These are phyloP conservation scores for Penicillium egyptiacum DNA, from an alignment of 495 filamentous ascomycete genomes.

Conservation along the genomic window DNA sequence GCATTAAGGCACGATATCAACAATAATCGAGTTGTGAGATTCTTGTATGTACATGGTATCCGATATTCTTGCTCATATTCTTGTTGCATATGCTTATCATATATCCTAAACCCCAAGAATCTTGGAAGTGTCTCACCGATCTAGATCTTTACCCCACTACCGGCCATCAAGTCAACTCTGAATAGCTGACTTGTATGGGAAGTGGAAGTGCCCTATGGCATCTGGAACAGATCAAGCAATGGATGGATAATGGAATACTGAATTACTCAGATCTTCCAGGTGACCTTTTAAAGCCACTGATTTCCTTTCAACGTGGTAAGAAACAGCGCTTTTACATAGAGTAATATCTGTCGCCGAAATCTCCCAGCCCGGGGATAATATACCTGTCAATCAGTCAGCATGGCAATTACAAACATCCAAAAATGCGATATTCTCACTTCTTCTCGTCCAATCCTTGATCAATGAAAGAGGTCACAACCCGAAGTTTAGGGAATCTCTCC, in stretches of 20 bases:
- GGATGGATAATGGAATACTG: not conserved
- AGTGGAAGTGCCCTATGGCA: conserved; percentile 1
- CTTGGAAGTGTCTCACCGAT: conserved; percentile 2
- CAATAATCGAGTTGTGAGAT: conserved; percentile 15
- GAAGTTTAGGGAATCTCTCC: conserved; percentile 83
- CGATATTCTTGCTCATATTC: conserved; percentile 7
- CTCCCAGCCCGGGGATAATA: conserved; percentile 91
- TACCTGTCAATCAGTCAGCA: conserved; percentile 60
- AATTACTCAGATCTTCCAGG: not conserved
- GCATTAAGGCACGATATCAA: conserved; percentile 20
- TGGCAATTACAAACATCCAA: conserved; percentile 1
- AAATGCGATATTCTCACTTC: conserved; percentile 62
- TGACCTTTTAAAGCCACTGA: not conserved
- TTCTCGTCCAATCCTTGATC: conserved; percentile 94
- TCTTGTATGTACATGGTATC: conserved; percentile 11
- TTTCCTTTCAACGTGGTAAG: not conserved
- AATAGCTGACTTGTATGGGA: conserved; percentile 2
- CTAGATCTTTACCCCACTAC: conserved; percentile 1
- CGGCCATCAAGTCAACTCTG: not conserved
- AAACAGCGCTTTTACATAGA: conserved; percentile 60
- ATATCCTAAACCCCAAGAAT: not conserved
- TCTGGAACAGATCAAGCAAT: not conserved
- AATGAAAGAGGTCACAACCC: conserved; percentile 95
- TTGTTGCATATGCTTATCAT: conserved; percentile 3
- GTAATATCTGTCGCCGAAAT: conserved; percentile 97